phyloP scores from a whole-genome alignment of 495 filamentous ascomycete species.

The Penicillium nucicola region DNA sequence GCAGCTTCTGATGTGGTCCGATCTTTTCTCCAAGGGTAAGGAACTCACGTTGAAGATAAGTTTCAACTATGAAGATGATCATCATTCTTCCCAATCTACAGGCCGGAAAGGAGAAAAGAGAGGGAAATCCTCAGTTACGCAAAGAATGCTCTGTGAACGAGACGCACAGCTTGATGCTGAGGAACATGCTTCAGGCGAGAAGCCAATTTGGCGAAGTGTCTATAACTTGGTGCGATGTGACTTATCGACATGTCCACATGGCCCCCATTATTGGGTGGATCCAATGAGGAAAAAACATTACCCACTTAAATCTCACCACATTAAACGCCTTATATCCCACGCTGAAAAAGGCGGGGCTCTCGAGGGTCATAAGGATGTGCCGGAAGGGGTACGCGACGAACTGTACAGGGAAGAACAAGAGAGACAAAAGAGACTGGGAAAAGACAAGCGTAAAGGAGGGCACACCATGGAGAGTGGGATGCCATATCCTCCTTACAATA shows the following conservation, averaged over 20 bases:
- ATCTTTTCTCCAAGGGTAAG: constrained; percentile 3
- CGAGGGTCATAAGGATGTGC: constrained; percentile 26
- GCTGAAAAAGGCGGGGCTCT: constrained; percentile 19
- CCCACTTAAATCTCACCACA: constrained; percentile 18
- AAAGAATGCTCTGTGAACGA: constrained; percentile 17
- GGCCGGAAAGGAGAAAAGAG: constrained; percentile 17
- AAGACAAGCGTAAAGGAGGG: constrained; percentile 5
- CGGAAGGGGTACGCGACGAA: constrained; percentile 11
- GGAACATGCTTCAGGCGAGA: constrained; percentile 12
- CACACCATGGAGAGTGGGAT: not conserved
- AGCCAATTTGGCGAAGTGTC: no score
- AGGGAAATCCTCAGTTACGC: constrained; percentile 15
- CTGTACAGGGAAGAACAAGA: constrained; percentile 30
- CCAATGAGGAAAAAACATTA: constrained; percentile 27
- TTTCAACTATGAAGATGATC: constrained; percentile 16
- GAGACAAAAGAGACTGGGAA: constrained; percentile 15
- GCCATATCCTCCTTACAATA: constrained; percentile 17
- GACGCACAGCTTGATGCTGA: constrained; percentile 23
- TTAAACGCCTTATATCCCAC: constrained; percentile 19
- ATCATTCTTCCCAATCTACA: not conserved
- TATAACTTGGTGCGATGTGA: constrained; percentile 20
- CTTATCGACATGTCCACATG: constrained; percentile 13
- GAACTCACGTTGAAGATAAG: constrained; percentile 13
- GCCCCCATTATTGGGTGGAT: constrained; percentile 26
- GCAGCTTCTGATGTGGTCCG: constrained; percentile 12